These are phyloP conservation scores for Arthroderma uncinatum DNA, from an alignment of 2,329 filamentous ascomycete species.

Conservation along the genomic window DNA sequence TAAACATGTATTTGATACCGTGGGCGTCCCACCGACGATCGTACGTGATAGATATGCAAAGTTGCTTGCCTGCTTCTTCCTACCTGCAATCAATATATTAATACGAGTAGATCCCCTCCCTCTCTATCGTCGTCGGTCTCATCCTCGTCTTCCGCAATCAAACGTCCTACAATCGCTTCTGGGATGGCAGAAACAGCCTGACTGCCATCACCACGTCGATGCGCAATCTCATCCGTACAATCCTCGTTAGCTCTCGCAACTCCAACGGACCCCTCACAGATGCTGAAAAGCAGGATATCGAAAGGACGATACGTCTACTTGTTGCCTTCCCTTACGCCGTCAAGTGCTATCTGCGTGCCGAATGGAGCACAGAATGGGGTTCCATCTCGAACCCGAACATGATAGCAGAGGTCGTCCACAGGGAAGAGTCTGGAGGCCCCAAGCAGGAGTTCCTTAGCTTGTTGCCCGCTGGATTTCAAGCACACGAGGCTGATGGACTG, in stretches of 20 bases:
- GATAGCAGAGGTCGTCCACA: background rate
- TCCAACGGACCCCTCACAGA: conserved; percentile 24
- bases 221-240: conserved; percentile 47
- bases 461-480: conserved; percentile 40
- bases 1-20: conserved; percentile 38
- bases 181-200: conserved; percentile 49
- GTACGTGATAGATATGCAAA: conserved; percentile 25
- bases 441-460: conserved; percentile 42
- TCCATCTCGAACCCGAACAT: conserved; percentile 1
- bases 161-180: conserved; percentile 55
- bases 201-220: conserved; percentile 47
- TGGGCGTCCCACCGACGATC: conserved; percentile 48
- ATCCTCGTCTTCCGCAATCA: conserved; percentile 58
- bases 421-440: conserved; percentile 22
- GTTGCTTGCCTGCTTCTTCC: background rate
- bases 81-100: background rate
- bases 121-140: conserved; percentile 55
- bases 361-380: conserved; percentile 40
- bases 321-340: conserved; percentile 53
- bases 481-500: conserved; percentile 48
- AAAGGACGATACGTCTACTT: conserved; percentile 47
- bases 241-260: conserved; percentile 40
- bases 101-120: conserved; percentile 41
- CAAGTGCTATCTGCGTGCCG: conserved; percentile 53
- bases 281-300: conserved; percentile 45